Base-by-base conservation (phyloP, 306 rosid species). In the Dicorynia guianensis region DNA sequence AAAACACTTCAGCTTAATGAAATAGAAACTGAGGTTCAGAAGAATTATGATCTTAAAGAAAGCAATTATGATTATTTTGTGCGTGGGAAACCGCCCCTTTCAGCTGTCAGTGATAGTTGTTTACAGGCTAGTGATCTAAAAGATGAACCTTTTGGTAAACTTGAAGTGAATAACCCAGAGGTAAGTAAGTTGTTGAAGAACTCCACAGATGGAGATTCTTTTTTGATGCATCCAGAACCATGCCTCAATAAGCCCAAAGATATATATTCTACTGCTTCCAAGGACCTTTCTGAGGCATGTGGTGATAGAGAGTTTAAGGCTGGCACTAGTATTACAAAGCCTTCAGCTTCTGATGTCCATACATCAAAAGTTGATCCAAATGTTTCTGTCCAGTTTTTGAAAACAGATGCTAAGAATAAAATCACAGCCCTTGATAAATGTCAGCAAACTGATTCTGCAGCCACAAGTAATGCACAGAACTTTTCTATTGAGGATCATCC, bases 111-210 rank as follows among this genome's bases (percentile, higher is more conserved):
- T 83, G 80, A 75, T 19, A 58, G 66, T 74, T 58, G 35, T 6
- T 52, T 71, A 57, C 77, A 62, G 58, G 79, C 40, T 69, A 61
- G 70, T 33, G 40, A 50, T 14, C 35, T 76, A 60, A 81, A 79
- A 18, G 83, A 76, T 48, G 83, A 83, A 66, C 69, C 78, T 33
- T 84, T 56, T 67, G 78, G 46, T 67, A 74, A 74, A 66, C 75
- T 4, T 77, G 68, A 49, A 52, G 53, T 55, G 63, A 42, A 54
- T 72, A 77, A 40, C 71, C 25, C 50, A n/a, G 83, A 77, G 30
- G 70, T 69, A 60, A 53, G 8, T n/a, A 12, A 59, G 11, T 57
- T 43, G 40, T 47, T 36, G 20, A 56, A 69, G 58, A 78, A 79
- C 62, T 62, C 66, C 13, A 3, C 57, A 17, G 62, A 33, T 57